Conservation (phyloP, 1,139 yeast species). For the Casaregolazyma suthepensis region DNA sequence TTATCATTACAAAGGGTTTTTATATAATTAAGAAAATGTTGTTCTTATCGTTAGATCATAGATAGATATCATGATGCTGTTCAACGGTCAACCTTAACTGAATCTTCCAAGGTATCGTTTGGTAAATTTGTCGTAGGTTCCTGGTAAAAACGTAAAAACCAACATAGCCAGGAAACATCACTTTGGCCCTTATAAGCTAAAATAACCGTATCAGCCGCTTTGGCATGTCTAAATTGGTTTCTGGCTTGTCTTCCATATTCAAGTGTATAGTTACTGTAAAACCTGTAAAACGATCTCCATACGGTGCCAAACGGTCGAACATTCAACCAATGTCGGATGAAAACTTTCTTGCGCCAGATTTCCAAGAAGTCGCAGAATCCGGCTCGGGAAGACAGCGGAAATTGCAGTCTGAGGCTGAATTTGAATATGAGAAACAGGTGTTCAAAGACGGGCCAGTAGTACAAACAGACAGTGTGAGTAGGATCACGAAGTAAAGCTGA, state of each 20-base stretch:
- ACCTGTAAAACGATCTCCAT: not conserved
- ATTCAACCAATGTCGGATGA: not conserved
- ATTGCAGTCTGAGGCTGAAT: conserved; percentile 31
- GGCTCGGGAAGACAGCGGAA: conserved; percentile 23
- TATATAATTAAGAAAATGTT: too few relatives aligned
- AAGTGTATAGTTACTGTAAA: not conserved
- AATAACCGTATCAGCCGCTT: not conserved
- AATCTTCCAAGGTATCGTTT: not conserved
- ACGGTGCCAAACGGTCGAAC: not conserved
- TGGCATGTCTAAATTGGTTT: not conserved
- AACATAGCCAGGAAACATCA: not conserved
- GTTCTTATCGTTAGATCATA: not conserved
- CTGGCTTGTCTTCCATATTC: not conserved
- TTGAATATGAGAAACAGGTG: conserved; percentile 22
- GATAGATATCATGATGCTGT: not conserved
- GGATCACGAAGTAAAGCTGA: too few relatives aligned
- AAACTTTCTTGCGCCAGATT: conserved; percentile 3
- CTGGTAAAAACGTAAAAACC: not conserved
- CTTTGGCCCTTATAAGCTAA: not conserved
- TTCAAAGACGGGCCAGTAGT: conserved; percentile 29
- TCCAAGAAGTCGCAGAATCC: conserved; percentile 6
- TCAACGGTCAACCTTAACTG: not conserved
- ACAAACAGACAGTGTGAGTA: conserved; percentile 21
- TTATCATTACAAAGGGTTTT: too few relatives aligned
- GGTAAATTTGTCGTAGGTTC: not conserved